Evolutionary conservation across 139 green algal genomes (phyloP), one percentile per base, ranked within the genome.

Genomic region (Picochlorum sp.): DNA sequence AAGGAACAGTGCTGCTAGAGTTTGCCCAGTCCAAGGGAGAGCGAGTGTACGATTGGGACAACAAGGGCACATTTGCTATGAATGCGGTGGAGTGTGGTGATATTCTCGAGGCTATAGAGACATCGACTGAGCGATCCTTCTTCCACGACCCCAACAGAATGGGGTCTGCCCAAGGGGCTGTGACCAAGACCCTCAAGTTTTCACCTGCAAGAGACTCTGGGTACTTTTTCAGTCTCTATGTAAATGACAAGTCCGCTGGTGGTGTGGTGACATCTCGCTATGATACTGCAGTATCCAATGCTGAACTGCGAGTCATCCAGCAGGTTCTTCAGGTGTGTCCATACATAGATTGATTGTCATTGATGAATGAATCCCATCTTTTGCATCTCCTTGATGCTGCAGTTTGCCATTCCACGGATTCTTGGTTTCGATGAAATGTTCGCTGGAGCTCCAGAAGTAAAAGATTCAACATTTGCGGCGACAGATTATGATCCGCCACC

Each of bases 361-460:
- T n/a, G 4, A 30, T 30, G 28, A 28, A 28, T 28, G 28, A 30
- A 30, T 30, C 28, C 28, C 3, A 30, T 30, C 26, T 30, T 30
- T 6, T 30, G 26, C 26, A 30, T 30, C 28, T 30, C 28, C 28
- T 30, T 24, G 18, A 13, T 54, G 47, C 3, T 63, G 58, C 57
- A 77, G 71, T 77, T 58, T 47, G 21, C 64, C 31, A 69, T 77
- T 3, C 71, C 71, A 9, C 45, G 65, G 6, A 31, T 77, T 16
- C 44, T 77, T 41, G 71, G 71, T 45, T 77, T 77, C 45, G 60
- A 77, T 34, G 71, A 77, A 37, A 37, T 74, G 59, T 70, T 77
- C 50, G 18, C 31, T n/a, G 71, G 57, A 49, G 21, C 64, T 2
- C 49, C 50, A 30, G 62, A 57, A 13, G 18, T 66, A 4, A 66